Percentiles rank a stretch among this genome's conserved stretches.
Evolutionary conservation across 164 flowering plant species (phyloP).

Genomic region (Buxus sempervirens): DNA sequence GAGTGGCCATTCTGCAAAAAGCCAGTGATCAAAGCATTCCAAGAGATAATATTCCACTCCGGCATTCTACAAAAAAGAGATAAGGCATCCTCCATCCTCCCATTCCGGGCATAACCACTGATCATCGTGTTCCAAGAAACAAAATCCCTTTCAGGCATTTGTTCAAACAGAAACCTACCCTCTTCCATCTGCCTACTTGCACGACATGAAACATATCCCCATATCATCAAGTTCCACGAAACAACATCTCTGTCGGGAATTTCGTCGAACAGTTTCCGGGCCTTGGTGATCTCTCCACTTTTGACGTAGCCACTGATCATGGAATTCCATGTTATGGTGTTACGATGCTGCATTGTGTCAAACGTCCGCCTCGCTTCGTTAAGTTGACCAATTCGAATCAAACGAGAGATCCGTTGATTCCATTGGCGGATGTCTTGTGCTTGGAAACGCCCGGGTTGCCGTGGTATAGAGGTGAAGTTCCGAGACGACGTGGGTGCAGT

Average conservation of each 20-base stretch:
- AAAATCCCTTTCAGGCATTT: constrained; percentile 37
- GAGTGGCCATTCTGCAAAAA: constrained; percentile 38
- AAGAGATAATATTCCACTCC: constrained; percentile 37
- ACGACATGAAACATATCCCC: constrained; percentile 26
- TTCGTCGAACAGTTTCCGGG: constrained; percentile 25
- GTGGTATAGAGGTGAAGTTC: neutral
- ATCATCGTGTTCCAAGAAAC: constrained; percentile 54
- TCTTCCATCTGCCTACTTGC: constrained; percentile 29
- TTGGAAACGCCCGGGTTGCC: neutral
- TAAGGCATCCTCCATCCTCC: constrained; percentile 38
- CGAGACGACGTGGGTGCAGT: neutral
- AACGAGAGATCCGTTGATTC: constrained; percentile 20
- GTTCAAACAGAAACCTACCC: constrained; percentile 35
- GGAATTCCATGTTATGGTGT: constrained; percentile 29
- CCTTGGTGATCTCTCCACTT: constrained; percentile 19
- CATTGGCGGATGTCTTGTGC: neutral
- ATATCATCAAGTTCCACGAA: constrained; percentile 33
- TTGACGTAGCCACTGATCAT: constrained; percentile 25
- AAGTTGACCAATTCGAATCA: constrained; percentile 18
- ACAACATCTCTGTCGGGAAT: constrained; percentile 26
- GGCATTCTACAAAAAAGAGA: constrained; percentile 36
- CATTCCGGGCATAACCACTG: constrained; percentile 41
- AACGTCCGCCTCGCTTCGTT: constrained; percentile 20
- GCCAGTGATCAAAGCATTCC: constrained; percentile 52
- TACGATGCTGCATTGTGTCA: constrained; percentile 6